Evolutionary conservation across 2,329 filamentous ascomycete genomes (phyloP), one percentile per base, ranked within the genome.

Genomic region (Mycosphaerelloides madeirae): DNA sequence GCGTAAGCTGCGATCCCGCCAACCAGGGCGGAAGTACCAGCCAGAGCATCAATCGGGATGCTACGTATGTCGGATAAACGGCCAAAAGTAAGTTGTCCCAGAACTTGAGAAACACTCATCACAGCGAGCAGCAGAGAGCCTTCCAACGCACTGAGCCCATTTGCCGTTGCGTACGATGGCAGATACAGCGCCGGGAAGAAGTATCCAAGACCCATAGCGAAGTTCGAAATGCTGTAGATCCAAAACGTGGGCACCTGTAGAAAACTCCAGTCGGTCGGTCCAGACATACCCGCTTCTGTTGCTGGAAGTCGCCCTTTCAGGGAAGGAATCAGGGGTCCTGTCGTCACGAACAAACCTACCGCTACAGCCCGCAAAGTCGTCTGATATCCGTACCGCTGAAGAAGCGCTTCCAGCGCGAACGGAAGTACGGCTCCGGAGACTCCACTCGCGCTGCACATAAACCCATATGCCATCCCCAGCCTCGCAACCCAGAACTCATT

Each of bases 1-100:
- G 71, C 53, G 42, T 75, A 73, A 0, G 70, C 60, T 0, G 69
- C 66, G 1, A 70, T 7, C 0, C 68, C 68, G 1, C 68, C 71
- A 29, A 73, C 57, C 1, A 69, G 50, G 0, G 65, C 69, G 2
- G 66, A 68, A 19, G 66, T 60, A 33, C 68, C 60, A 14, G 67
- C 63, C 14, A 60, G 51, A 7, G 54, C 3, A 34, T 53, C 48
- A 7, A 61, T 31, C 1, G 54, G 31, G 2, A 54, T 25, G 5
- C 42, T 41, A 3, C 64, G 62, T 9, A 9, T 9, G 43, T 78
- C 75, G 4, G 69, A 61, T 4, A 67, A 50, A 13, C 51, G 53
- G 22, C 68, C 67, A 53, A 68, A 67, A 19, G 43, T 50, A 12
- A 67, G 39, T 32, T 65, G 66, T 0, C 67, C 65, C 2, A 66